phyloP scores from a whole-genome alignment of 805 yeast genomes.

The Candida ponderosae region DNA sequence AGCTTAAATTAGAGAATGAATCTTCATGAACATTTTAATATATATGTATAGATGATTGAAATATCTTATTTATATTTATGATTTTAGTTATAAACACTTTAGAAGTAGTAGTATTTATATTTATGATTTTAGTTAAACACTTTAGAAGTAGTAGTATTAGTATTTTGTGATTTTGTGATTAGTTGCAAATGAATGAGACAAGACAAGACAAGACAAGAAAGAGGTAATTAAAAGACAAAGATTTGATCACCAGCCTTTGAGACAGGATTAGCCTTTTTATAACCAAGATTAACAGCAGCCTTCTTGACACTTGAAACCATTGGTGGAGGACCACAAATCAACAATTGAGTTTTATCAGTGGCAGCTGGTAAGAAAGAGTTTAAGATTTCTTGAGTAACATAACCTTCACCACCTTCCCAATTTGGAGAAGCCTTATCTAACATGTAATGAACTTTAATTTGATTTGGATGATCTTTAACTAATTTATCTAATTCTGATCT shows the following conservation, averaged over 20 bases:
- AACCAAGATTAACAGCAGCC: conserved; percentile 66
- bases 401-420: conserved; percentile 79
- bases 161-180: too few relatives aligned
- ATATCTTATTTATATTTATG: too few relatives aligned
- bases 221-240: conserved; percentile 74
- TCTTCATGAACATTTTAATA: too few relatives aligned
- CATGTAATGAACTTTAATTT: conserved; percentile 62
- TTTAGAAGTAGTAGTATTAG: too few relatives aligned
- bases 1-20: conserved; percentile 28
- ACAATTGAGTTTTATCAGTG: conserved; percentile 53
- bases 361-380: conserved; percentile 55
- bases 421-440: conserved; percentile 59
- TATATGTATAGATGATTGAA: too few relatives aligned
- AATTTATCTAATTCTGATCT: conserved; percentile 72
- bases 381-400: conserved; percentile 69
- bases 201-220: too few relatives aligned
- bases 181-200: too few relatives aligned
- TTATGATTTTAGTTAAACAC: too few relatives aligned
- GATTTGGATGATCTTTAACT: conserved; percentile 45
- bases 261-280: conserved; percentile 77
- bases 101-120: too few relatives aligned
- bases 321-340: conserved; percentile 92
- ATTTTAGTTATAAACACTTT: too few relatives aligned
- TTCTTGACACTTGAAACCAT: conserved; percentile 82
- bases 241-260: conserved; percentile 87